These are phyloP conservation scores for Suillus decipiens DNA, from an alignment of 768 basidiomycete genomes.

Conservation along the genomic window DNA sequence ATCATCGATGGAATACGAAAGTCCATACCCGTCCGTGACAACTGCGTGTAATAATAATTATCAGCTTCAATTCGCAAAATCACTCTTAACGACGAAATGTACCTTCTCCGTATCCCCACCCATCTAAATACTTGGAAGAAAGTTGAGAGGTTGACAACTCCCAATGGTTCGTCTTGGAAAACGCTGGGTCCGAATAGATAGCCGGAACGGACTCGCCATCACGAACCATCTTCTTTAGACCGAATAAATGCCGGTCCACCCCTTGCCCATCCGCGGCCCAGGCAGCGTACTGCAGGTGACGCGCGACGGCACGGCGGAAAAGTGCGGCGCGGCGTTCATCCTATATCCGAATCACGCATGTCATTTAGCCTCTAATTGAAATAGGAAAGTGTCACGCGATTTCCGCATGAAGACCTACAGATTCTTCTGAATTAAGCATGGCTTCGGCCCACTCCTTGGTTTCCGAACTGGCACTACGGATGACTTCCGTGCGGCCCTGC, in stretches of 20 bases:
- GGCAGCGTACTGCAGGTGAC: conserved; percentile 83
- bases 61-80: background rate
- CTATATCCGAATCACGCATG: conserved; percentile 29
- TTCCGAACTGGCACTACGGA: conserved; percentile 81
- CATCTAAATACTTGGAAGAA: conserved; percentile 78
- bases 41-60: conserved; percentile 48
- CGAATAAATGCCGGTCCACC: conserved; percentile 94
- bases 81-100: conserved; percentile 22
- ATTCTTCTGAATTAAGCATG: conserved; percentile 66
- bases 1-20: conserved; percentile 88
- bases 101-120: conserved; percentile 99
- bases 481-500: conserved; percentile 92
- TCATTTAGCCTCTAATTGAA: conserved; percentile 8
- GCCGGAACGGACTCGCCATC: conserved; percentile 73
- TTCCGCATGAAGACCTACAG: conserved; percentile 39
- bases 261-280: conserved; percentile 96
- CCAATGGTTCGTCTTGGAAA: conserved; percentile 78
- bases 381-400: conserved; percentile 4
- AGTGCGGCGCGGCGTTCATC: conserved; percentile 59
- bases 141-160: conserved; percentile 91
- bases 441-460: conserved; percentile 84
- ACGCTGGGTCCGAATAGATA: conserved; percentile 77
- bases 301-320: conserved; percentile 73
- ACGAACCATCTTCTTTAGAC: conserved; percentile 78
- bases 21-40: conserved; percentile 88